These are phyloP conservation scores for Spathaspora sp. DNA, from an alignment of 805 yeast species.

Conservation along the genomic window DNA sequence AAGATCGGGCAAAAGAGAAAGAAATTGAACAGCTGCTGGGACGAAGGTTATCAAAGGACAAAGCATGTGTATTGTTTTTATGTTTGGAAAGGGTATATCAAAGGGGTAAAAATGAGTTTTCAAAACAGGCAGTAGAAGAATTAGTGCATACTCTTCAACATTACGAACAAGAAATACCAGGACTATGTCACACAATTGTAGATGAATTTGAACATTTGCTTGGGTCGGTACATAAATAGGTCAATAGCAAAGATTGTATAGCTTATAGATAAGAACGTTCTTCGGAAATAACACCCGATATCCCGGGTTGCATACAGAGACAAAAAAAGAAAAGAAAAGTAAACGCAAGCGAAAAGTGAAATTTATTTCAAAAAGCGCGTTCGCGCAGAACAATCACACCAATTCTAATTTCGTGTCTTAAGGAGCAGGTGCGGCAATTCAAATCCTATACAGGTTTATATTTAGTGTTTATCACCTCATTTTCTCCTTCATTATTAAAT, in stretches of 20 bases:
- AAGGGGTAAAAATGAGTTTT: slow-evolving; percentile 50
- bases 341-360: neutral
- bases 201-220: slow-evolving; percentile 47
- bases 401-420: neutral
- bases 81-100: slow-evolving; percentile 45
- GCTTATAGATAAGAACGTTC: neutral
- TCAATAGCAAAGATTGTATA: neutral
- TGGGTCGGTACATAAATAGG: neutral
- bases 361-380: neutral
- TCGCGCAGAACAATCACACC: neutral
- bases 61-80: slow-evolving; percentile 38
- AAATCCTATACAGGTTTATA: neutral
- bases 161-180: slow-evolving; percentile 55
- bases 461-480: neutral
- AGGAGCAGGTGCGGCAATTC: neutral
- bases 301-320: neutral
- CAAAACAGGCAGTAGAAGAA: slow-evolving; percentile 42
- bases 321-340: neutral
- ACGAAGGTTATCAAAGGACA: slow-evolving; percentile 2
- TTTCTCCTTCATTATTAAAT: neutral
- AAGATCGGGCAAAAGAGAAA: neutral
- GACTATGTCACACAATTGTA: slow-evolving; percentile 60
- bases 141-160: slow-evolving; percentile 38
- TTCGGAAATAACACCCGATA: neutral
- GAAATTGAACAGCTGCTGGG: neutral